Base-by-base conservation (phyloP, 192 early-diverging fungal species). In the Rhizophagus prolifer region DNA sequence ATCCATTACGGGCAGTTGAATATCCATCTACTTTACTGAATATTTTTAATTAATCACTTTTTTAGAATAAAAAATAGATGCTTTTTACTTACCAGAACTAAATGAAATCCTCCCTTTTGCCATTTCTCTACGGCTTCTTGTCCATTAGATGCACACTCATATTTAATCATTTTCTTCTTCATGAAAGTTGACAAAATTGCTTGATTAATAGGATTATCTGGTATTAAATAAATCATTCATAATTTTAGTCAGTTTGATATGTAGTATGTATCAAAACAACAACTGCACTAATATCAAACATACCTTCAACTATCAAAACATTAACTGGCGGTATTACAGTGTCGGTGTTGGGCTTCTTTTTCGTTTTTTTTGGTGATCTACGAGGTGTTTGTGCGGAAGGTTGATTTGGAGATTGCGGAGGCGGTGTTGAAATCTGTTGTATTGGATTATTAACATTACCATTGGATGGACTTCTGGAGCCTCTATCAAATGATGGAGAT, bases 111-210 rank as follows among this genome's bases (percentile, higher is more conserved):
- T 66, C 92, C 84, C 23, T 79, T 58, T 72, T 87, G 82, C 93
- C 93, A 96, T 81, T 92, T 95, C 9, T 87, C 80, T 31, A 96
- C 89, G 0, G 95, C 95, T 74, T 95, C 92, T 76, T 87, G 84
- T 36, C 95, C 95, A 77, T 95, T 92, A 13, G 85, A 86, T 9
- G 94, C 95, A 8, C 92, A 86, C n/a, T 90, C 90, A 74, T 87
- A 93, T 41, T 85, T 87, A 41, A 95, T 91, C 38, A 90, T 86
- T 64, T 89, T 88, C 67, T 90, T 90, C 47, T 83, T 85, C 86
- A 95, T 85, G 78, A 91, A 95, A 72, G 86, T 87, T 72, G 85
- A 85, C 77, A 95, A 81, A 78, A 95, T 90, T 13, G 81, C 85
- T 61, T 91, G 90, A 79, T 94, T 94, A 76, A 95, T 88, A 62